Conservation (phyloP, 495 filamentous ascomycete species). For the Parathielavia hyrcaniae region DNA sequence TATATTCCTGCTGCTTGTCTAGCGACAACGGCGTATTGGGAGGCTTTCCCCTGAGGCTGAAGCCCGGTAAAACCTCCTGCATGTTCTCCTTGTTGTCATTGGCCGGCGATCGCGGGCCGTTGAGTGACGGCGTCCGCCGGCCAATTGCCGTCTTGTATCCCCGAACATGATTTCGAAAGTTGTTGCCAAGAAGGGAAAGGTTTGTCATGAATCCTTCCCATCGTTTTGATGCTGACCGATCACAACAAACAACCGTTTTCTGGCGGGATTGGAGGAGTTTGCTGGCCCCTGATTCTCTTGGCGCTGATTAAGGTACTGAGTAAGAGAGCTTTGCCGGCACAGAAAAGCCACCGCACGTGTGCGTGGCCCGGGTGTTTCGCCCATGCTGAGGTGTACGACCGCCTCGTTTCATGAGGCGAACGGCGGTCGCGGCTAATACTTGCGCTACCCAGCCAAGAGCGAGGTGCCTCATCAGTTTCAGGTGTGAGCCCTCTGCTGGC, state of each 20-base stretch:
- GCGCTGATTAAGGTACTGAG: no score
- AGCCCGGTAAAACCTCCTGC: neutral
- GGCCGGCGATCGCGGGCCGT: slow-evolving; percentile 5
- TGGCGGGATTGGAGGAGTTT: no score
- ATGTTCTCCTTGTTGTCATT: neutral
- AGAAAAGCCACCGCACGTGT: no score
- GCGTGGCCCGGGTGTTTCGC: neutral
- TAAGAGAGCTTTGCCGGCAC: no score
- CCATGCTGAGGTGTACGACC: neutral
- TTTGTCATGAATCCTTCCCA: neutral
- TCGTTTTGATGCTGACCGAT: neutral
- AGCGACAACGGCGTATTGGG: neutral
- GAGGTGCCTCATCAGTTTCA: slow-evolving; percentile 1
- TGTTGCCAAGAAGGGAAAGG: neutral
- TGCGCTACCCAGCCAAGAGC: neutral
- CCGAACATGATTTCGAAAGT: neutral
- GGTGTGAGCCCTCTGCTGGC: neutral
- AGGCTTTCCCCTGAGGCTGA: neutral
- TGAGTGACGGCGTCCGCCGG: neutral
- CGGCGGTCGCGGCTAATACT: neutral
- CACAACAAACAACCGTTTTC: neutral
- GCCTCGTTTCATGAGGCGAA: neutral
- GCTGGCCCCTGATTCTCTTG: no score
- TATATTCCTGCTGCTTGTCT: no score
- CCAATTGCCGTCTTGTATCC: neutral